Percentiles rank a stretch among this genome's conserved stretches.
phyloP scores from a whole-genome alignment of 257 asterid genomes.

The Schizonepeta tenuifolia region DNA sequence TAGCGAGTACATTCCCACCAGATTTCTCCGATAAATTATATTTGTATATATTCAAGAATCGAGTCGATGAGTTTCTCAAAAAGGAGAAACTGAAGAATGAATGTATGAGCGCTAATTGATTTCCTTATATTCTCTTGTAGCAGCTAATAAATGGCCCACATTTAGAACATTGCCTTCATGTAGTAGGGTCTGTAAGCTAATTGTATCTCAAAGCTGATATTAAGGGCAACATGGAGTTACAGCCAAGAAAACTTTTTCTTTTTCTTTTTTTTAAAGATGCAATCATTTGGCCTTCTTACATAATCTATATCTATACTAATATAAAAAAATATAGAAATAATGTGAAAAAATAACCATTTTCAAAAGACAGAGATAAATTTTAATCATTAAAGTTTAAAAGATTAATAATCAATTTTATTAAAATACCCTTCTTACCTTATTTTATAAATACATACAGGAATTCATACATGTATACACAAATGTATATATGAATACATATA shows the following conservation, averaged over 20 bases:
- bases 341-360: too few species aligned
- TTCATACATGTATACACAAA: too few species aligned
- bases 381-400: too few species aligned
- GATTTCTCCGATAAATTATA: conserved; percentile 58
- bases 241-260: not conserved
- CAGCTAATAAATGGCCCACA: not conserved
- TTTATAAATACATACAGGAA: too few species aligned
- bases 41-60: conserved; percentile 33
- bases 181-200: conserved; percentile 7
- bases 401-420: too few species aligned
- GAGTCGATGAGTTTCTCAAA: not conserved
- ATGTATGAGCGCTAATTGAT: conserved; percentile 26
- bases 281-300: too few species aligned
- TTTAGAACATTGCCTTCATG: not conserved
- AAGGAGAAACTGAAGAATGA: conserved; percentile 5
- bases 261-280: not conserved
- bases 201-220: not conserved
- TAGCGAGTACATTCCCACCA: conserved; percentile 70
- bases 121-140: not conserved
- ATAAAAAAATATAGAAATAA: too few species aligned
- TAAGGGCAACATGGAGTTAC: not conserved
- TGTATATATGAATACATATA: too few species aligned
- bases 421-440: too few species aligned
- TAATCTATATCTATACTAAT: too few species aligned
- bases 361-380: too few species aligned